A percentile compares a stretch with the other conserved stretches of the same genome.
These are phyloP conservation scores for Dendrostoma leiphaemia DNA, from an alignment of 2,329 filamentous ascomycete genomes.

Conservation along the genomic window DNA sequence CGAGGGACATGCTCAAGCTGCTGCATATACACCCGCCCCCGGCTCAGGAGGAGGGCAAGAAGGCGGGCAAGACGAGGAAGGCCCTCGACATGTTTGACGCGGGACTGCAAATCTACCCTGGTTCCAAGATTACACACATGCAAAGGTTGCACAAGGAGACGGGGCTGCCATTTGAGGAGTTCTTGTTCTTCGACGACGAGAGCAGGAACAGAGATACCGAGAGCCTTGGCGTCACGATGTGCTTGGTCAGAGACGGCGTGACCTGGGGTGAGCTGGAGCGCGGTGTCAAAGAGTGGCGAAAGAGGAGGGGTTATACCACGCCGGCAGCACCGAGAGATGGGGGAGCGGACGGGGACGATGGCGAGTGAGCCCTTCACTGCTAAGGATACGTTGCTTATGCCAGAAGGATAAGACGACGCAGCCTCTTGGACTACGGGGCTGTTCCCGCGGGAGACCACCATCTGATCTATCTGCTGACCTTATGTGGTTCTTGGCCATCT, in stretches of 20 bases:
- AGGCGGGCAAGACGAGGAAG: constrained; percentile 34
- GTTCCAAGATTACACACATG: constrained; percentile 84
- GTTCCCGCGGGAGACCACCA: no score
- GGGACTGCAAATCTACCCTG: constrained; percentile 67
- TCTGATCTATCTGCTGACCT: no score
- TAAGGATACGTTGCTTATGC: constrained; percentile 21
- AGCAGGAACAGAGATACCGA: constrained; percentile 79
- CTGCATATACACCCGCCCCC: constrained; percentile 54
- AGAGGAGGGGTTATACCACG: constrained; percentile 50
- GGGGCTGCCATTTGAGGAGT: constrained; percentile 72
- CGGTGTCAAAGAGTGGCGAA: constrained; percentile 80
- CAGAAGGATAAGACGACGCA: background rate
- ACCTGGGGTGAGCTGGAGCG: constrained; percentile 73
- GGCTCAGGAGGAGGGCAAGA: constrained; percentile 21
- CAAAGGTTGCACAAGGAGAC: constrained; percentile 68
- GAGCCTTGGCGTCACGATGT: constrained; percentile 78
- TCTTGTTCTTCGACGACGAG: constrained; percentile 97
- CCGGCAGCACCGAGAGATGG: background rate
- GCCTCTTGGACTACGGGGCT: no score
- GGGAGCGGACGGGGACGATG: background rate
- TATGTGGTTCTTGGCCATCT: no score
- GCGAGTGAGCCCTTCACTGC: background rate
- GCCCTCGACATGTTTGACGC: constrained; percentile 61
- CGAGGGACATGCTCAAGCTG: constrained; percentile 74
- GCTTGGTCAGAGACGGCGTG: constrained; percentile 76